Conservation (phyloP, 371 early-diverging fungal genomes). For the Umbelopsis sp. region DNA sequence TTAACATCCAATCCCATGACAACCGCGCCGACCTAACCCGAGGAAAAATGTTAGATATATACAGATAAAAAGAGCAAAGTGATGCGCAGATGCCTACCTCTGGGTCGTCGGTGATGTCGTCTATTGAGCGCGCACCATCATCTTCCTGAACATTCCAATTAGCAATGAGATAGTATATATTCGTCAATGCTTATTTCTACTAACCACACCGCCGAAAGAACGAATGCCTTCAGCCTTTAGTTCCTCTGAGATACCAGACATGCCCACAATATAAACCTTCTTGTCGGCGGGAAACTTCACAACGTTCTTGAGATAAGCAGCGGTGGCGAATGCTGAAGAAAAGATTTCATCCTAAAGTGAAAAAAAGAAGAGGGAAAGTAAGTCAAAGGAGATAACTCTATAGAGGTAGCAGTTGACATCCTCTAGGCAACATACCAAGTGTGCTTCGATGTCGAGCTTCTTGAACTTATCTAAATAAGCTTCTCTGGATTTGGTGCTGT, state of each 20-base stretch:
- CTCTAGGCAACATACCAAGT: constrained; percentile 41
- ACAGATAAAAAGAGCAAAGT: neutral
- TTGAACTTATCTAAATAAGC: constrained; percentile 84
- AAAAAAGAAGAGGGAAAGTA: no score
- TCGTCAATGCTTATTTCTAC: constrained; percentile 5
- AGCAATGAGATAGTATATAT: no score
- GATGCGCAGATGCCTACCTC: constrained; percentile 29
- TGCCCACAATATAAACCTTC: constrained; percentile 91
- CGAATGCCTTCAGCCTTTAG: constrained; percentile 76
- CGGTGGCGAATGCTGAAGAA: constrained; percentile 93
- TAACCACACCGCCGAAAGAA: constrained; percentile 60
- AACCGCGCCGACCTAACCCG: constrained; percentile 79
- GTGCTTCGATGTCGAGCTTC: constrained; percentile 75
- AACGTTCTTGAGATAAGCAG: constrained; percentile 85
- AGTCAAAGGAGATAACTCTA: no score
- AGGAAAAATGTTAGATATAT: neutral
- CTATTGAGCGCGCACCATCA: constrained; percentile 36
- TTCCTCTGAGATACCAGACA: constrained; percentile 88
- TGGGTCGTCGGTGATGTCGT: constrained; percentile 45
- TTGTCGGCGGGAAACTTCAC: constrained; percentile 81
- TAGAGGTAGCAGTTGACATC: no score
- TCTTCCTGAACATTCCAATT: constrained; percentile 37
- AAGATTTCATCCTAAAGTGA: constrained; percentile 83
- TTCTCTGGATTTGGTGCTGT: constrained; percentile 87
- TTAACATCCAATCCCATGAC: constrained; percentile 86